These are phyloP conservation scores for Rubroshorea leprosula DNA, from an alignment of 345 rosid species.

Conservation along the genomic window DNA sequence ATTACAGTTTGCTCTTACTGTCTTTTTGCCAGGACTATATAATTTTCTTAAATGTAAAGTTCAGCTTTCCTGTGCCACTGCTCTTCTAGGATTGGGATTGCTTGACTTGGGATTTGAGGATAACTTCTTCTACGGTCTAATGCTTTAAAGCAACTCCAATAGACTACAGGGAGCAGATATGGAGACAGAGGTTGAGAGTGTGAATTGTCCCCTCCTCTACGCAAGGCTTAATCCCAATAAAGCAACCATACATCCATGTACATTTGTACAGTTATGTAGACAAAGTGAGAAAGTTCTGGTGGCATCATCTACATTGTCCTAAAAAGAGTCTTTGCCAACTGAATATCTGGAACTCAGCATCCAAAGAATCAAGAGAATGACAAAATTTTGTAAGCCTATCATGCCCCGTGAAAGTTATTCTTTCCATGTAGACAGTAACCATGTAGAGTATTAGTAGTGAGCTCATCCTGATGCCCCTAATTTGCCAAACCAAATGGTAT, in stretches of 20 bases:
- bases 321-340: neutral
- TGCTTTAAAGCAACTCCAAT: conserved; percentile 24
- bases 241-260: neutral
- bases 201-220: neutral
- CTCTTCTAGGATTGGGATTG: conserved; percentile 59
- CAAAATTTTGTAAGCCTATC: neutral
- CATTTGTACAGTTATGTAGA: neutral
- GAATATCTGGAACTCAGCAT: neutral
- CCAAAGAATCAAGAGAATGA: neutral
- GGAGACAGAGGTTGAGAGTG: neutral
- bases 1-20: conserved; percentile 13
- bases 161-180: conserved; percentile 4
- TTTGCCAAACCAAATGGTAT: neutral
- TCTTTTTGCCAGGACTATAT: conserved; percentile 34
- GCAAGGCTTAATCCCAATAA: conserved; percentile 2
- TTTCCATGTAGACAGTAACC: neutral
- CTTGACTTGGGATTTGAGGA: conserved; percentile 43
- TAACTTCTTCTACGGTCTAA: conserved; percentile 69
- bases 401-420: neutral
- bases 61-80: conserved; percentile 28
- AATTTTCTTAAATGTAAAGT: conserved; percentile 27
- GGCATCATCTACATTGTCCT: neutral
- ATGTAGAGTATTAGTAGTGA: neutral
- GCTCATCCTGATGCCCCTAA: neutral
- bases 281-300: neutral